These are phyloP conservation scores for Trifolium repens DNA, from an alignment of 306 rosid genomes.

Conservation along the genomic window DNA sequence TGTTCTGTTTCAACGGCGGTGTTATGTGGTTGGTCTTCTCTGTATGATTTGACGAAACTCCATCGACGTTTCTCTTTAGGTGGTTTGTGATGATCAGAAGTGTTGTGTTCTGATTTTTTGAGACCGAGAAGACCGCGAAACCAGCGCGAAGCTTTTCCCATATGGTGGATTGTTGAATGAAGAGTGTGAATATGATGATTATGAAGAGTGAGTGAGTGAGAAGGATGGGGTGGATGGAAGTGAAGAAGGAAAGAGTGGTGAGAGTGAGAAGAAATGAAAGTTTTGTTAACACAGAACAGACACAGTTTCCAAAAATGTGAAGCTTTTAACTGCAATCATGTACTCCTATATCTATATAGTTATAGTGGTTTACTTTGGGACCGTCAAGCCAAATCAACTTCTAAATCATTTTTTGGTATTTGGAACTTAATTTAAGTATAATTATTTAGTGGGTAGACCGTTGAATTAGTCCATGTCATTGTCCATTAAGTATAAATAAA, in stretches of 20 bases:
- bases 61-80: slow-evolving; percentile 68
- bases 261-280: too few relatives aligned
- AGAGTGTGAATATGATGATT: neutral
- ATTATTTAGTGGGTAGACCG: neutral
- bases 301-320: neutral
- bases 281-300: too few relatives aligned
- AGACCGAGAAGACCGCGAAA: slow-evolving; percentile 73
- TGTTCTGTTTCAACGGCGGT: neutral
- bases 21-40: slow-evolving; percentile 1
- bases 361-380: neutral
- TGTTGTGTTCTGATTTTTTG: slow-evolving; percentile 43
- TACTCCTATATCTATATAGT: neutral
- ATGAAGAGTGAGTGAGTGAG: neutral
- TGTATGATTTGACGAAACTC: slow-evolving; percentile 76
- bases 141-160: slow-evolving; percentile 88
- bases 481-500: too few relatives aligned
- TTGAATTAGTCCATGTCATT: too few relatives aligned
- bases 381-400: slow-evolving; percentile 18
- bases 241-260: too few relatives aligned
- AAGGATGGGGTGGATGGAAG: too few relatives aligned
- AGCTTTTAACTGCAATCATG: slow-evolving; percentile 7
- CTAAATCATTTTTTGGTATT: neutral
- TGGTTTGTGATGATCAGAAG: slow-evolving; percentile 44
- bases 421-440: neutral
- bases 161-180: slow-evolving; percentile 11